phyloP scores from a whole-genome alignment of 257 asterid genomes.

The Lavandula angustifolia region DNA sequence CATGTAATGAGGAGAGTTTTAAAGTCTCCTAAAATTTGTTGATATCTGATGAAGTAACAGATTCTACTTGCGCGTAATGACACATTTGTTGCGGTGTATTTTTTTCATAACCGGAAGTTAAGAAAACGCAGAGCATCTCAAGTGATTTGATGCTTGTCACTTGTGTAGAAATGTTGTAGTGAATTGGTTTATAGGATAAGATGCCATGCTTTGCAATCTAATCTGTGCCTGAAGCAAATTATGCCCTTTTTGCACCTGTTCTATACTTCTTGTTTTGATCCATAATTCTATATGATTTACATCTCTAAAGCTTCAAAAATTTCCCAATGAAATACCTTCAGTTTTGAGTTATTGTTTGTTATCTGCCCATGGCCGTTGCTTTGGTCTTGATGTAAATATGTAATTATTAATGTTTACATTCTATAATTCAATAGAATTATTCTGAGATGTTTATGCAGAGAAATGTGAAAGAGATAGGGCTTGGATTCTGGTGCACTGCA shows the following conservation, averaged over 20 bases:
- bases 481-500: slow-evolving; percentile 96
- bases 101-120: too few relatives aligned
- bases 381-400: slow-evolving; percentile 24
- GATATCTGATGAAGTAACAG: neutral
- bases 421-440: neutral
- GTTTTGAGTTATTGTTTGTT: neutral
- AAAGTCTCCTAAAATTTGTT: neutral
- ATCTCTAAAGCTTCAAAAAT: neutral
- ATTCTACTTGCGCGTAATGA: too few relatives aligned
- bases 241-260: neutral
- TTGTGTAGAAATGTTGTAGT: slow-evolving; percentile 14
- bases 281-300: neutral
- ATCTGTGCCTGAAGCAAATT: neutral
- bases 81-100: too few relatives aligned
- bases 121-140: neutral
- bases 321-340: neutral
- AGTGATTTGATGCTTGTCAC: slow-evolving; percentile 12
- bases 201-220: slow-evolving; percentile 1
- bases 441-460: slow-evolving; percentile 51
- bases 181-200: neutral
- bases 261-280: neutral
- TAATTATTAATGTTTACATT: slow-evolving; percentile 4
- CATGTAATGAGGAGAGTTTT: neutral
- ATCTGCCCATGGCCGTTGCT: slow-evolving; percentile 14
- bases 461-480: slow-evolving; percentile 83